phyloP scores from a whole-genome alignment of 345 rosid species.

The Lagerstroemia speciosa region DNA sequence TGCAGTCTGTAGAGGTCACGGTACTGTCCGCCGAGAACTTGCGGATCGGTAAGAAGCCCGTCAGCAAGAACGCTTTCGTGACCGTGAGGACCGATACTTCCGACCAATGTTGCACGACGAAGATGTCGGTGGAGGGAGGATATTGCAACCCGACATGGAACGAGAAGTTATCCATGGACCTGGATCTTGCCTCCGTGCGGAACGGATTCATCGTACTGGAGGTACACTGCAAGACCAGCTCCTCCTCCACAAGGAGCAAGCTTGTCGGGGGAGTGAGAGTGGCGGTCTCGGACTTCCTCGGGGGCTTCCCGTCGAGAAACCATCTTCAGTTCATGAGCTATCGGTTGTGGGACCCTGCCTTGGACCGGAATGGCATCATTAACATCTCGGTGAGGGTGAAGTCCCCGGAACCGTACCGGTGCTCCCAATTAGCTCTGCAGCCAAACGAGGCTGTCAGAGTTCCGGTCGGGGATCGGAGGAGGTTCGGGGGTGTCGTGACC shows the following conservation, averaged over 20 bases:
- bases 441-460: constrained; percentile 11
- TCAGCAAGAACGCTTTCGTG: constrained; percentile 14
- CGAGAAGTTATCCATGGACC: constrained; percentile 11
- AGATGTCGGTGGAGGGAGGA: constrained; percentile 8
- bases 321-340: constrained; percentile 21
- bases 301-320: constrained; percentile 14
- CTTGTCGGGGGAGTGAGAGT: constrained; percentile 13
- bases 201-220: constrained; percentile 28
- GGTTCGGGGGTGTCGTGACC: constrained; percentile 20
- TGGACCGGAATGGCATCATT: constrained; percentile 16
- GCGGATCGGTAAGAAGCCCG: constrained; percentile 9
- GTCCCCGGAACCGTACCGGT: constrained; percentile 4
- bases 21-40: constrained; percentile 21
- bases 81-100: constrained; percentile 3
- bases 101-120: constrained; percentile 1
- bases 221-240: constrained; percentile 24
- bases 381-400: constrained; percentile 16
- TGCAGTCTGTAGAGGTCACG: constrained; percentile 7
- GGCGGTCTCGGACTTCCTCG: constrained; percentile 21
- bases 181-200: constrained; percentile 24
- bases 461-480: background rate
- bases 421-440: constrained; percentile 12
- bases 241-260: constrained; percentile 18
- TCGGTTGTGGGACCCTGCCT: constrained; percentile 15
- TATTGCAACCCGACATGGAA: constrained; percentile 16